A percentile compares a stretch with the other conserved stretches of the same genome.
These are phyloP conservation scores for Acanthochlamys bracteata DNA, from an alignment of 106 monocot species.

Conservation along the genomic window DNA sequence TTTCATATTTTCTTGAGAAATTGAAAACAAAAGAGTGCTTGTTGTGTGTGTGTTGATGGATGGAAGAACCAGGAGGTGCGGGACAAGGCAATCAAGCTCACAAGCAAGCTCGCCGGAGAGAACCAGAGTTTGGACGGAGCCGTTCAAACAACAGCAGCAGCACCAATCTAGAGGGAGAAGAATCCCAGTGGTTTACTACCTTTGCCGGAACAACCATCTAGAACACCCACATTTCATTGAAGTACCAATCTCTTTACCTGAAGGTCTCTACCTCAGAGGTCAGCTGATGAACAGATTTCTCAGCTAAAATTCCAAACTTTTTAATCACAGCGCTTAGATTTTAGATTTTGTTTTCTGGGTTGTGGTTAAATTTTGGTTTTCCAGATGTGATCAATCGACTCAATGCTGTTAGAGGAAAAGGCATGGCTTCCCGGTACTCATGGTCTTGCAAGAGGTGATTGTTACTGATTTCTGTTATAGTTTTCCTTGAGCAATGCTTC, in stretches of 20 bases:
- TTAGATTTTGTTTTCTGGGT: not conserved
- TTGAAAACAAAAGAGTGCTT: not conserved
- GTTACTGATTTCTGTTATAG: not conserved
- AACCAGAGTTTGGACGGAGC: slow-evolving; percentile 2
- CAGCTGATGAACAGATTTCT: not conserved
- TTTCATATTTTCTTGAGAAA: not conserved
- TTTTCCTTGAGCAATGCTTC: too few relatives aligned
- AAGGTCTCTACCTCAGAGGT: slow-evolving; percentile 36
- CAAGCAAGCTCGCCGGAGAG: slow-evolving; percentile 6
- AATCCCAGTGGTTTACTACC: slow-evolving; percentile 37
- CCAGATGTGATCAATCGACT: slow-evolving; percentile 40
- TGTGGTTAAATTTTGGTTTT: not conserved
- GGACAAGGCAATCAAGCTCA: not conserved
- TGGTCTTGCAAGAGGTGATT: slow-evolving; percentile 60
- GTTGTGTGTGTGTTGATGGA: not conserved
- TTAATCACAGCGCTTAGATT: not conserved
- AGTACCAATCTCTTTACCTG: slow-evolving; percentile 21
- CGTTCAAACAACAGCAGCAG: not conserved
- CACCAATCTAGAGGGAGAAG: slow-evolving; percentile 8
- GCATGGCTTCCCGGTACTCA: slow-evolving; percentile 45
- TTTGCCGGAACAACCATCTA: slow-evolving; percentile 27
- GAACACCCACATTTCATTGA: slow-evolving; percentile 51
- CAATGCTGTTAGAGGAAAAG: slow-evolving; percentile 37
- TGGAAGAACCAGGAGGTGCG: not conserved
- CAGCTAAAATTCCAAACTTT: not conserved